These are phyloP conservation scores for Meredithiella fracta DNA, from an alignment of 2,329 filamentous ascomycete species.

Conservation along the genomic window DNA sequence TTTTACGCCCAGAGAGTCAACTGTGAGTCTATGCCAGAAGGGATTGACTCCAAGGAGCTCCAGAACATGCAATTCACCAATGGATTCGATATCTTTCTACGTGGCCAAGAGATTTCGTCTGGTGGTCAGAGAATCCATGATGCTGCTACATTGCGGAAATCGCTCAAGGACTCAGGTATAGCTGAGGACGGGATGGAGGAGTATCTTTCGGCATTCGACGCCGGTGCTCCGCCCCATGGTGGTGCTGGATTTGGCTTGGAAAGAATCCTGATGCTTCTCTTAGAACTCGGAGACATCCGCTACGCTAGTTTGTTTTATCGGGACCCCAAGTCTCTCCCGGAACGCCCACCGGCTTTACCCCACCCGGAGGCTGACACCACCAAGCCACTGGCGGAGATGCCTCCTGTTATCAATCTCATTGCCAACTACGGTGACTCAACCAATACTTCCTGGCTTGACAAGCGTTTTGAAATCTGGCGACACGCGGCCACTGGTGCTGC, in stretches of 20 bases:
- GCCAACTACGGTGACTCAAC: slow-evolving; percentile 91
- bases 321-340: slow-evolving; percentile 73
- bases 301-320: slow-evolving; percentile 76
- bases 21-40: neutral
- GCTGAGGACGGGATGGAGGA: slow-evolving; percentile 74
- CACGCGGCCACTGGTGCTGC: slow-evolving; percentile 64
- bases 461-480: slow-evolving; percentile 75
- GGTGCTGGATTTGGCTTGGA: slow-evolving; percentile 83
- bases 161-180: slow-evolving; percentile 60
- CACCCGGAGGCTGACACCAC: slow-evolving; percentile 76
- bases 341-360: slow-evolving; percentile 48
- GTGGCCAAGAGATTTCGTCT: slow-evolving; percentile 82
- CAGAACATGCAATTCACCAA: slow-evolving; percentile 43
- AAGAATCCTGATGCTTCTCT: slow-evolving; percentile 69
- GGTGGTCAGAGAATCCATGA: slow-evolving; percentile 90
- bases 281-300: slow-evolving; percentile 77
- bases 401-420: slow-evolving; percentile 70
- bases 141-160: slow-evolving; percentile 52
- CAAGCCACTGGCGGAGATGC: slow-evolving; percentile 34
- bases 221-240: slow-evolving; percentile 75
- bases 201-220: slow-evolving; percentile 76
- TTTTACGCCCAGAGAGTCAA: slow-evolving; percentile 83
- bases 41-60: slow-evolving; percentile 32
- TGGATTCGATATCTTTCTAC: slow-evolving; percentile 88
- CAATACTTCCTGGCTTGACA: slow-evolving; percentile 86